Evolutionary conservation across 2,329 filamentous ascomycete genomes (phyloP).

Genomic region (Cladosporium phlei): DNA sequence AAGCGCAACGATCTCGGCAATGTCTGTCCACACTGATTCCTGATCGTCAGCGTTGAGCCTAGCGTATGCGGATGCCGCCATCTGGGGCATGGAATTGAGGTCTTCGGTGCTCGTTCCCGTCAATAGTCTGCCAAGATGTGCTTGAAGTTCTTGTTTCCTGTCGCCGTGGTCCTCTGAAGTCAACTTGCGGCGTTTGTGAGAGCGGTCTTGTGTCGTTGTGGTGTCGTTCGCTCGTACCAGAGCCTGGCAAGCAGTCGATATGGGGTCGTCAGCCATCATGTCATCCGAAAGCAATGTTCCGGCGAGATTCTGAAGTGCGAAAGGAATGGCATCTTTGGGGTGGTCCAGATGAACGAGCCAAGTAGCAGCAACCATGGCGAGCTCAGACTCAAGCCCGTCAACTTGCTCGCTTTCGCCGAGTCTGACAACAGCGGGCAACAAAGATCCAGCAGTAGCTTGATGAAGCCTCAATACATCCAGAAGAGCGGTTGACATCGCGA

Average conservation of each 20-base stretch:
- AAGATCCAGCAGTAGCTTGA: slow-evolving; percentile 18
- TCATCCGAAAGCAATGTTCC: not conserved
- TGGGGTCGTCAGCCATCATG: not conserved
- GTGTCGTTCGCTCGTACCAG: not conserved
- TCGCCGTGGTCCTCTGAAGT: not conserved
- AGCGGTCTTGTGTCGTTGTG: not conserved
- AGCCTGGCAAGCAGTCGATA: not conserved
- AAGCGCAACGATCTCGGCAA: slow-evolving; percentile 20
- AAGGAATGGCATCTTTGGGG: not conserved
- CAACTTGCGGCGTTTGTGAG: slow-evolving; percentile 2
- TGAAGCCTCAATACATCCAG: not conserved
- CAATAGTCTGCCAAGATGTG: slow-evolving; percentile 16
- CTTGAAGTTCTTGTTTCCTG: not conserved
- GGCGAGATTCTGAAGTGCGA: not conserved
- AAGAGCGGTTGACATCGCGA: not conserved
- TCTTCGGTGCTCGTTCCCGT: slow-evolving; percentile 18
- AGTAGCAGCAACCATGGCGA: not conserved
- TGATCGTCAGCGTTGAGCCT: slow-evolving; percentile 19
- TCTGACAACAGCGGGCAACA: slow-evolving; percentile 17
- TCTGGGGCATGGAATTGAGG: slow-evolving; percentile 16
- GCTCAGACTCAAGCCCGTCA: slow-evolving; percentile 14
- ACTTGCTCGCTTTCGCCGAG: slow-evolving; percentile 16
- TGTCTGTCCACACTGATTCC: slow-evolving; percentile 22
- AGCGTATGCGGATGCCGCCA: slow-evolving; percentile 19
- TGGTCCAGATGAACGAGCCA: not conserved